Evolutionary conservation across 192 early-diverging fungal species (phyloP), one percentile per base, ranked within the genome.

Genomic region (Paraglomus occultum): DNA sequence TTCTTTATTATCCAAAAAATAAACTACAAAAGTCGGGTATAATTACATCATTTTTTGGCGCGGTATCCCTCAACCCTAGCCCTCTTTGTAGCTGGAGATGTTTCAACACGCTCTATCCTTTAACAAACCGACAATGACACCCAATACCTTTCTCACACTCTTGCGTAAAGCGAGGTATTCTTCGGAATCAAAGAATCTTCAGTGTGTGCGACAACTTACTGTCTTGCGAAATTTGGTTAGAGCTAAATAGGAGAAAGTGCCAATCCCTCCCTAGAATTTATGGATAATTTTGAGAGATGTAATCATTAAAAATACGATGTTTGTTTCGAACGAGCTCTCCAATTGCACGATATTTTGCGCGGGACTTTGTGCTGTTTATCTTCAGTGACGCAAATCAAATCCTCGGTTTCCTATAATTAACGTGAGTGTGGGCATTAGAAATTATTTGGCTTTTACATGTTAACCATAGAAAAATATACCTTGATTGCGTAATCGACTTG

Each of bases 51-150:
- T n/a, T 31, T 31, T 31, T 31, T 31, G n/a, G n/a, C n/a, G n/a
- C n/a, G n/a, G n/a, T n/a, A n/a, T n/a, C n/a, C 50, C 12, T n/a
- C 50, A 51, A 18, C 50, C 50, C 14, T 1, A 51, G 15, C 48
- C 9, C 14, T 1, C 50, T 14, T 18, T n/a, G 1, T 18, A 51
- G 50, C 50, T 1, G 1, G 1, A 18, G 17, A 3, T 51, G 12
- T 51, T 3, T 51, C 14, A 2, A 51, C 17, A n/a, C 17, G 12
- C 63, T 15, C 63, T 9, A 42, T 65, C 64, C 22, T 51, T 65
- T 23, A 65, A 65, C 40, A 65, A 51, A 6, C 50, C 64, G 4
- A 65, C 64, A 17, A 65, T 52, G 12, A 50, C 47, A 11, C 39
- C 64, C 48, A 65, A 51, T 8, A 65, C 64, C 14, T 31, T 2